These are phyloP conservation scores for Colletotrichum somersetense DNA, from an alignment of 2,329 filamentous ascomycete genomes.

Conservation along the genomic window DNA sequence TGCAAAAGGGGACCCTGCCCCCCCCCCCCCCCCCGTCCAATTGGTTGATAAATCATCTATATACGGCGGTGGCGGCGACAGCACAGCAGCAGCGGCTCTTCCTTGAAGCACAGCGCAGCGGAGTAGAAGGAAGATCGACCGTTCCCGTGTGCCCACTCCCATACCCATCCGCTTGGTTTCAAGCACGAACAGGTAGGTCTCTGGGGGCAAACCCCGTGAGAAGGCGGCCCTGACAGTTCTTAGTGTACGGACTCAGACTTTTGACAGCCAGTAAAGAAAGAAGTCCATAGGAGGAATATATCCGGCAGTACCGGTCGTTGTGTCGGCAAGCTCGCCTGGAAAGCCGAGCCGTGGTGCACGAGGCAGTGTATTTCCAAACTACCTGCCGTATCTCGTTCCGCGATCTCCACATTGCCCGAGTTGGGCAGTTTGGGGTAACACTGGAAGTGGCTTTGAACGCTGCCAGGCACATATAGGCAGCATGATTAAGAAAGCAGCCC, in stretches of 20 bases:
- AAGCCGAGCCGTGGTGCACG: neutral
- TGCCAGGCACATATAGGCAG: slow-evolving; percentile 26
- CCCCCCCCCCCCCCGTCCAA: neutral
- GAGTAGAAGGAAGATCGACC: neutral
- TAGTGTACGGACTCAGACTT: neutral
- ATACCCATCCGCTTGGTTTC: neutral
- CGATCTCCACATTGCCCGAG: slow-evolving; percentile 20
- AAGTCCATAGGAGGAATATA: neutral
- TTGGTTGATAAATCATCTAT: neutral
- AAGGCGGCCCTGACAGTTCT: neutral
- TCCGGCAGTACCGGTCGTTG: neutral
- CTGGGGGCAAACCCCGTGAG: neutral
- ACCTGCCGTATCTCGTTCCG: neutral
- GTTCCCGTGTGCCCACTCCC: neutral
- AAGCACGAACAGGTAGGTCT: neutral
- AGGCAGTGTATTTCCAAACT: neutral
- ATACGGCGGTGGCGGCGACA: neutral
- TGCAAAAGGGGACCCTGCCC: neutral
- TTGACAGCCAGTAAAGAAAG: no score
- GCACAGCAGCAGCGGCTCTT: neutral
- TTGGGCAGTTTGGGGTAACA: slow-evolving; percentile 29
- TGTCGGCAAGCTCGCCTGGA: neutral
- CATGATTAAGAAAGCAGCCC: neutral
- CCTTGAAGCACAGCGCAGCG: neutral
- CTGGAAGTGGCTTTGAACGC: slow-evolving; percentile 22